Percentiles rank a stretch among this genome's conserved stretches.
Evolutionary conservation across 2,329 filamentous ascomycete genomes (phyloP).

Genomic region (Venturia nashicola): DNA sequence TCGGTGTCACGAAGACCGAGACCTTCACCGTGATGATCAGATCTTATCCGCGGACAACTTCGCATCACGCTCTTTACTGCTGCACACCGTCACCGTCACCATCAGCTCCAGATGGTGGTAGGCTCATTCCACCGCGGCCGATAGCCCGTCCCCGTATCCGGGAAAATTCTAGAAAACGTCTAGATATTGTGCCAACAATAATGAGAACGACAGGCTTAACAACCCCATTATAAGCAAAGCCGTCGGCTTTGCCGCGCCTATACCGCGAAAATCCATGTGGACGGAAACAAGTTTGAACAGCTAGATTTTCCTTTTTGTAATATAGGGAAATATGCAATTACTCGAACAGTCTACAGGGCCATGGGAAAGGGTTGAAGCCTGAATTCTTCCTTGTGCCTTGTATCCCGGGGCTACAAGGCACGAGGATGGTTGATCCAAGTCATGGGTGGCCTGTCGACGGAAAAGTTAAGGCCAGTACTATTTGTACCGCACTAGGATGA

Average conservation of each 20-base stretch:
- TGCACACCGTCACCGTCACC: not conserved
- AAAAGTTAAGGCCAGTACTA: no score
- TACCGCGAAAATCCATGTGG: not conserved
- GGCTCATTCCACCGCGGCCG: not conserved
- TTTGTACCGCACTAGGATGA: no score
- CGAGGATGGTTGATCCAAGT: not conserved
- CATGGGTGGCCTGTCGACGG: not conserved
- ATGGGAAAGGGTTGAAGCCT: not conserved
- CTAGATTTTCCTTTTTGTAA: not conserved
- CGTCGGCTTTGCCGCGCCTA: not conserved
- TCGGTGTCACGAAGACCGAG: not conserved
- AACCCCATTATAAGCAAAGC: not conserved
- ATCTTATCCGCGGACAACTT: not conserved
- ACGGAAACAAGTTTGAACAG: not conserved
- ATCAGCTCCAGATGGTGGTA: not conserved
- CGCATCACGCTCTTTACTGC: not conserved
- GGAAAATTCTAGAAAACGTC: not conserved
- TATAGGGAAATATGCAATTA: not conserved
- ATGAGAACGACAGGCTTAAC: not conserved
- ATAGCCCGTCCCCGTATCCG: not conserved
- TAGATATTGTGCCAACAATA: not conserved
- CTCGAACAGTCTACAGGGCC: not conserved
- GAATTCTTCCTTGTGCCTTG: not conserved
- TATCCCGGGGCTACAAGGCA: not conserved
- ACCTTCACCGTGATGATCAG: not conserved